Percentiles rank a stretch among this genome's conserved stretches.
These are phyloP conservation scores for Cryptococcus sp. DNA, from an alignment of 1,284 basidiomycete species.

Conservation along the genomic window DNA sequence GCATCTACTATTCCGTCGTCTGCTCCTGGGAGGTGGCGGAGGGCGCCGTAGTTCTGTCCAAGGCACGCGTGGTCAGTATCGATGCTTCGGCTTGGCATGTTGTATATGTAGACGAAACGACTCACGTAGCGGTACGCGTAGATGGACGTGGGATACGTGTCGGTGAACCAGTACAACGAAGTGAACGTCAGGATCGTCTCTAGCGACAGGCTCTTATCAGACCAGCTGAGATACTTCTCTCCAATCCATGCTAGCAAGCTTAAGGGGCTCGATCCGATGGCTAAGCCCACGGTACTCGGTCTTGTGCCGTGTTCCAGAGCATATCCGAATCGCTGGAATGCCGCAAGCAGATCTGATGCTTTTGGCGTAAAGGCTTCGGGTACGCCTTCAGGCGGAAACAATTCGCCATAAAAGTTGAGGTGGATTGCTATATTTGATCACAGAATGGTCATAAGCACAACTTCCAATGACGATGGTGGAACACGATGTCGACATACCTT, in stretches of 20 bases:
- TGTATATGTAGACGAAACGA: constrained; percentile 17
- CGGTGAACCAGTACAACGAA: constrained; percentile 53
- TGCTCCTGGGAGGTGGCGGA: constrained; percentile 21
- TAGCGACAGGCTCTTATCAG: constrained; percentile 37
- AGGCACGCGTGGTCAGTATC: neutral
- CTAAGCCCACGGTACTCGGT: constrained; percentile 52
- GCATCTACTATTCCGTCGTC: constrained; percentile 38
- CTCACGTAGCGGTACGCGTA: constrained; percentile 53
- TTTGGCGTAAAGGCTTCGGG: constrained; percentile 3
- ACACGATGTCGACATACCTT: constrained; percentile 19
- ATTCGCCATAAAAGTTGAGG: constrained; percentile 23
- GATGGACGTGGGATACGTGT: constrained; percentile 51
- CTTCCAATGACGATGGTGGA: neutral
- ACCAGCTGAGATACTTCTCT: constrained; percentile 54
- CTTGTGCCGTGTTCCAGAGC: constrained; percentile 45
- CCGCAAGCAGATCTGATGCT: constrained; percentile 3
- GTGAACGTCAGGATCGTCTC: constrained; percentile 47
- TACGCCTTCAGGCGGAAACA: constrained; percentile 9
- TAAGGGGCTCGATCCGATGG: constrained; percentile 49
- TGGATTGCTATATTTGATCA: constrained; percentile 16
- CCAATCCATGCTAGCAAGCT: constrained; percentile 54
- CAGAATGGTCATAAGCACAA: neutral
- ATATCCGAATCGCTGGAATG: constrained; percentile 18
- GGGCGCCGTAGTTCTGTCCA: constrained; percentile 19
- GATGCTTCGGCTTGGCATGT: neutral